Conservation (phyloP, 306 rosid species). For the Sesbania bispinosa region DNA sequence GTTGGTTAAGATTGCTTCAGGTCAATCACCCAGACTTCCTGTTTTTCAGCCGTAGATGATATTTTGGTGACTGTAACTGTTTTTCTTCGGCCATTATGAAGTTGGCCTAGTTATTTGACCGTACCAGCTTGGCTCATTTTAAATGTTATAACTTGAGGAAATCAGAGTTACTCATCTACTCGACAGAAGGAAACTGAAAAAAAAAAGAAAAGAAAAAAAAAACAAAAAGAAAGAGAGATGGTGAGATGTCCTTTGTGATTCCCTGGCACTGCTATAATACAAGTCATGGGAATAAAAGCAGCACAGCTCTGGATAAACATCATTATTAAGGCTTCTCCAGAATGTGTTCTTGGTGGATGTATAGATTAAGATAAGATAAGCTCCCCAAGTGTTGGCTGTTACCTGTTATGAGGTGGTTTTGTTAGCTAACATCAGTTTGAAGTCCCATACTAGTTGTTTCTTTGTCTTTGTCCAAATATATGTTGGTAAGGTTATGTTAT, state of each 20-base stretch:
- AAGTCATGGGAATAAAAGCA: neutral
- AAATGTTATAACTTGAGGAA: neutral
- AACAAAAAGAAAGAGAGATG: neutral
- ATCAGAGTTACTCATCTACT: neutral
- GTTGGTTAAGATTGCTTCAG: conserved; percentile 42
- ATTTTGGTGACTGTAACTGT: neutral
- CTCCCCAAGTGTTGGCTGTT: no score
- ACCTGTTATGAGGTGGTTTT: no score
- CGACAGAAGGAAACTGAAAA: neutral
- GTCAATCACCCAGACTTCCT: conserved; percentile 67
- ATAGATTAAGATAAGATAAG: no score
- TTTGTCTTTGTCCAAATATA: no score
- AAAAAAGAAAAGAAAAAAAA: neutral
- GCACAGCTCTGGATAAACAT: conserved; percentile 19
- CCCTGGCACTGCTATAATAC: conserved; percentile 14
- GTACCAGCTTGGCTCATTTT: conserved; percentile 15
- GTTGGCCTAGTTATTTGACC: neutral
- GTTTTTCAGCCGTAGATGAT: conserved; percentile 53
- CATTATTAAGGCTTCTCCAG: neutral
- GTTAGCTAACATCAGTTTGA: no score
- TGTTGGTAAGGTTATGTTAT: conserved; percentile 20
- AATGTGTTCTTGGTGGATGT: no score
- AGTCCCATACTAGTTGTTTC: no score
- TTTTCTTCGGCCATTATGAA: conserved; percentile 20
- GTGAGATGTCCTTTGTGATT: conserved; percentile 11